Base-by-base conservation (phyloP, 306 rosid genomes). In the Acacia acuminata region DNA sequence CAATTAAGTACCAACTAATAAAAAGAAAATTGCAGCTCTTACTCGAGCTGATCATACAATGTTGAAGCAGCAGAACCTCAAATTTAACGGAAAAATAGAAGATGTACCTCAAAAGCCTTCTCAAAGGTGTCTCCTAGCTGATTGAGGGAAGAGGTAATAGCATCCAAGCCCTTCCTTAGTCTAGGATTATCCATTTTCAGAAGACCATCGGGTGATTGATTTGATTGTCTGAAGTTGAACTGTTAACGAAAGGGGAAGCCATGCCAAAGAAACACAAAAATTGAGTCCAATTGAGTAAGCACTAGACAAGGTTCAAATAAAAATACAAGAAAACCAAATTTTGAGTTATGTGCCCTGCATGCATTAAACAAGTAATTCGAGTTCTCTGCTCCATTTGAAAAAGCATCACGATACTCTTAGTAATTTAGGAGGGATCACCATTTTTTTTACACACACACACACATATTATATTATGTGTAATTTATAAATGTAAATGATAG, bases 61-160 rank as follows among this genome's bases (percentile, higher is more conserved):
- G 22, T 8, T n/a, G 34, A 43, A 15, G 56, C 25, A n/a, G 34
- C 16, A 70, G 50, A 70, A 45, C 50, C 7, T 38, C 10, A 10
- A 38, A 45, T 4, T 6, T 17, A 76, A 53, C 22, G 65, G 30
- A 71, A 70, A 69, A 20, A 58, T 24, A 58, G 67, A 8, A 66
- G 50, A 76, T 22, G 82, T 83, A 96, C 99, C 99, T 91, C 97
- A 61, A 81, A 92, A 76, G 97, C 97, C 88, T 92, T 96, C 88
- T 91, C 97, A 82, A 94, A 91, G 36, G 98, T 92, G 90, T 94
- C 98, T 53, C 98, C 99, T 51, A 92, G 90, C n/a, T 94, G 92
- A 90, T 96, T 96, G 76, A 94, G 97, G 64, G 99, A 94, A 72
- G 91, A 61, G 22, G 97, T 85, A 80, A 96, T 84, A 85, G 63